Conservation (phyloP, 345 rosid genomes). For the Arabidopsis arenosa region DNA sequence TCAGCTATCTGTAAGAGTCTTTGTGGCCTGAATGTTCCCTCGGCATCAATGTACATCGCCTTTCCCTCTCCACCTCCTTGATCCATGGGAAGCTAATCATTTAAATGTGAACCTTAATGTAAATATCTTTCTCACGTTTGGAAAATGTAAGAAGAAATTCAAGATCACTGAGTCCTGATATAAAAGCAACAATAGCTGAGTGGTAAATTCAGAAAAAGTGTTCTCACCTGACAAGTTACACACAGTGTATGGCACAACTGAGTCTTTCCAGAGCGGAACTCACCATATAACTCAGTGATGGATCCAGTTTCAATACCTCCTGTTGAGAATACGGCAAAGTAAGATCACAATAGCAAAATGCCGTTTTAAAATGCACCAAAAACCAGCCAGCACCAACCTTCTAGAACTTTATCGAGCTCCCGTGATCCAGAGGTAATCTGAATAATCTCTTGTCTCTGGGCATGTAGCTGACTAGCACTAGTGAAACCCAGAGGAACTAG, state of each 20-base stretch:
- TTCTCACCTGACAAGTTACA: constrained; percentile 91
- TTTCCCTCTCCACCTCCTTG: constrained; percentile 99
- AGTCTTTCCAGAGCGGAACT: constrained; percentile 97
- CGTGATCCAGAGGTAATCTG: constrained; percentile 97
- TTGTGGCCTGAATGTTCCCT: constrained; percentile 97
- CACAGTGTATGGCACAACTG: constrained; percentile 97
- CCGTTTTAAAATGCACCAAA: not conserved
- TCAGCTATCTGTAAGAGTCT: constrained; percentile 95
- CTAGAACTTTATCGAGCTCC: constrained; percentile 93
- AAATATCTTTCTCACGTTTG: constrained; percentile 15
- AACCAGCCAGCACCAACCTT: constrained; percentile 53
- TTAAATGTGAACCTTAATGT: constrained; percentile 6
- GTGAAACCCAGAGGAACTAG: constrained; percentile 94
- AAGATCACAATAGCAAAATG: constrained; percentile 23
- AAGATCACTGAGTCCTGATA: not conserved
- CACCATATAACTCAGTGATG: constrained; percentile 94
- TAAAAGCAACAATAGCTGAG: constrained; percentile 4
- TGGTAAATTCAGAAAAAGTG: constrained; percentile 6
- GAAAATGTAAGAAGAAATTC: not conserved
- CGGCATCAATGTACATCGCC: constrained; percentile 98
- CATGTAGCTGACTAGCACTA: constrained; percentile 88
- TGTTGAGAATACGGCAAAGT: constrained; percentile 38
- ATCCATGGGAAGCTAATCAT: constrained; percentile 88
- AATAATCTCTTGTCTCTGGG: constrained; percentile 91
- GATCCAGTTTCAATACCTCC: constrained; percentile 99